phyloP scores from a whole-genome alignment of 75 land plant genomes.

The Pseudotsuga menziesii region DNA sequence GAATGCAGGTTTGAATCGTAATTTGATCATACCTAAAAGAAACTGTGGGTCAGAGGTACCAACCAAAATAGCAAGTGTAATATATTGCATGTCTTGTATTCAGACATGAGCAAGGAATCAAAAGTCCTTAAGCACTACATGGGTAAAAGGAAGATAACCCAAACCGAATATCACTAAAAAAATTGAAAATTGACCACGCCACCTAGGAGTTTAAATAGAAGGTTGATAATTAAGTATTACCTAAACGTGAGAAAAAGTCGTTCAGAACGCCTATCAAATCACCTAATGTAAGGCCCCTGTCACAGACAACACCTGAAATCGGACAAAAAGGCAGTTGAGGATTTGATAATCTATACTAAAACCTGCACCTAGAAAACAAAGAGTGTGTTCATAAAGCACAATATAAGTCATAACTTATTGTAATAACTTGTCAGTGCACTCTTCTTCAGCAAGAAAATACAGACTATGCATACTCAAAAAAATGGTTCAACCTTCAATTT shows the following conservation, averaged over 20 bases:
- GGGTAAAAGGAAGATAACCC: no score
- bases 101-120: constrained; percentile 4
- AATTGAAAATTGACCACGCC: not conserved
- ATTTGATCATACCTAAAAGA: constrained; percentile 74
- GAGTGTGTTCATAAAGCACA: not conserved
- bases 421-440: not conserved
- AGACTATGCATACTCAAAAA: not conserved
- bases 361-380: not conserved
- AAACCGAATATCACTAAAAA: not conserved
- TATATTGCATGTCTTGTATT: not conserved
- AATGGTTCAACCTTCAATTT: constrained; percentile 77
- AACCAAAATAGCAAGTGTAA: not conserved
- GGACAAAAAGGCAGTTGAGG: not conserved
- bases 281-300: constrained; percentile 88
- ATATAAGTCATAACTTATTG: not conserved
- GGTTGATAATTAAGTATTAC: constrained; percentile 17
- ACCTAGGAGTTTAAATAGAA: not conserved
- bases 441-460: constrained; percentile 1
- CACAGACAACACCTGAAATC: constrained; percentile 79
- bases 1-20: constrained; percentile 95
- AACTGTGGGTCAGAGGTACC: constrained; percentile 9
- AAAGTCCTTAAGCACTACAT: not conserved
- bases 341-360: not conserved
- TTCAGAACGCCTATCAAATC: constrained; percentile 86
- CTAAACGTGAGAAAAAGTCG: constrained; percentile 89